These are phyloP conservation scores for Nannochloris sp. DNA, from an alignment of 139 green algal genomes.

Conservation along the genomic window DNA sequence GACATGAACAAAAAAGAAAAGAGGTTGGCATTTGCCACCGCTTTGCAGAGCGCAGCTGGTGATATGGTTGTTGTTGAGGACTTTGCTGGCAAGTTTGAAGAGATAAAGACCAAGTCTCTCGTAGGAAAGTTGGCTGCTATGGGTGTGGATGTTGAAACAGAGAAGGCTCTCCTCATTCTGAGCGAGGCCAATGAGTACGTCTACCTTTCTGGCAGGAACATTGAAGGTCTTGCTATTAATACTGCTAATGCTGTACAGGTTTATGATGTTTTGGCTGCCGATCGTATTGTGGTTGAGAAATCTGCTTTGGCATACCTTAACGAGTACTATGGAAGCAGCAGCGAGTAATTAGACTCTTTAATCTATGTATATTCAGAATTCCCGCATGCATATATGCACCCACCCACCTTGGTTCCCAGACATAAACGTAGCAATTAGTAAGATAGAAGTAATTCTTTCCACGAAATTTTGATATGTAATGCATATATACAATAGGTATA, in stretches of 20 bases:
- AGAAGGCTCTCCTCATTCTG: conserved; percentile 44
- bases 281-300: conserved; percentile 88
- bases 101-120: conserved; percentile 79
- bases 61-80: conserved; percentile 84
- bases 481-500: too few species aligned
- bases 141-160: conserved; percentile 41
- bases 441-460: too few species aligned
- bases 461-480: too few species aligned
- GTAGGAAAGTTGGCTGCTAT: conserved; percentile 55
- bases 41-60: conserved; percentile 77
- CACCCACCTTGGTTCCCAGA: too few species aligned
- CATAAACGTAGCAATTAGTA: too few species aligned
- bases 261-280: conserved; percentile 89
- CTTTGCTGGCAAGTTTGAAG: conserved; percentile 32
- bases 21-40: conserved; percentile 84
- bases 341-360: too few species aligned
- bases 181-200: conserved; percentile 40
- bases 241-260: conserved; percentile 35
- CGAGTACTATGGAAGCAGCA: conserved; percentile 12
- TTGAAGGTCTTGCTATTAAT: conserved; percentile 59
- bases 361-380: too few species aligned
- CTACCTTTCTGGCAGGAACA: conserved; percentile 59
- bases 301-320: conserved; percentile 58
- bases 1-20: conserved; percentile 99
- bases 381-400: too few species aligned